Conservation (phyloP, 78 protist genomes). For the Anaeramoeba ignava region DNA sequence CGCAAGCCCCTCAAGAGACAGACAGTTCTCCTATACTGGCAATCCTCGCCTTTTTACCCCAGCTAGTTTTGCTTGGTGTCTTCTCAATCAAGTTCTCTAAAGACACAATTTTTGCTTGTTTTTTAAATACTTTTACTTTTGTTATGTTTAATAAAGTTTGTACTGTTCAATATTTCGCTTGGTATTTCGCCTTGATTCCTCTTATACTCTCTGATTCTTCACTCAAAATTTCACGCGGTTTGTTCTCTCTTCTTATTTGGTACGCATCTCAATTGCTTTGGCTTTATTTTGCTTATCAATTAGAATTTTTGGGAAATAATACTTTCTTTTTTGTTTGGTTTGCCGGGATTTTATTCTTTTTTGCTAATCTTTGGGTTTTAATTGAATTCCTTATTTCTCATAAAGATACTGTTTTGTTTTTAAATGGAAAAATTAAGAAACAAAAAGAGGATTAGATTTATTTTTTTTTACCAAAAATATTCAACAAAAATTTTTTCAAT, state of each 20-base stretch:
- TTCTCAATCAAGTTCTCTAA: background rate
- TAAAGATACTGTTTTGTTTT: background rate
- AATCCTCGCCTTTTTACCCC: slow-evolving; percentile 8
- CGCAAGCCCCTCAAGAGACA: background rate
- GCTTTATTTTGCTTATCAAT: slow-evolving; percentile 46
- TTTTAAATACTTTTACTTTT: slow-evolving; percentile 56
- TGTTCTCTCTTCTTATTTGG: slow-evolving; percentile 30
- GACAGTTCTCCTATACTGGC: background rate
- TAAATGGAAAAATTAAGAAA: background rate
- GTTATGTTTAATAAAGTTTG: slow-evolving; percentile 86
- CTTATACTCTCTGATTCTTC: slow-evolving; percentile 41
- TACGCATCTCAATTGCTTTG: slow-evolving; percentile 35
- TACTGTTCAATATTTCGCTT: slow-evolving; percentile 81
- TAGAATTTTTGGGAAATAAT: slow-evolving; percentile 42
- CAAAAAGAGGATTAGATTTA: too few species aligned
- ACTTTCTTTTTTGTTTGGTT: slow-evolving; percentile 13
- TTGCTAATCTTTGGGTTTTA: background rate
- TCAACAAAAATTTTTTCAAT: too few species aligned
- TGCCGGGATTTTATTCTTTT: slow-evolving; percentile 12
- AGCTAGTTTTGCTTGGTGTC: background rate
- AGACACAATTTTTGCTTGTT: slow-evolving; percentile 30
- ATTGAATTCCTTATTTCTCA: background rate
- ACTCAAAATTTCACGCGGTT: background rate
- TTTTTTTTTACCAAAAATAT: too few species aligned
- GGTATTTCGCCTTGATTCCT: slow-evolving; percentile 70